Conservation (phyloP, 2,329 filamentous ascomycete genomes). For the Incumbomyces lentus region DNA sequence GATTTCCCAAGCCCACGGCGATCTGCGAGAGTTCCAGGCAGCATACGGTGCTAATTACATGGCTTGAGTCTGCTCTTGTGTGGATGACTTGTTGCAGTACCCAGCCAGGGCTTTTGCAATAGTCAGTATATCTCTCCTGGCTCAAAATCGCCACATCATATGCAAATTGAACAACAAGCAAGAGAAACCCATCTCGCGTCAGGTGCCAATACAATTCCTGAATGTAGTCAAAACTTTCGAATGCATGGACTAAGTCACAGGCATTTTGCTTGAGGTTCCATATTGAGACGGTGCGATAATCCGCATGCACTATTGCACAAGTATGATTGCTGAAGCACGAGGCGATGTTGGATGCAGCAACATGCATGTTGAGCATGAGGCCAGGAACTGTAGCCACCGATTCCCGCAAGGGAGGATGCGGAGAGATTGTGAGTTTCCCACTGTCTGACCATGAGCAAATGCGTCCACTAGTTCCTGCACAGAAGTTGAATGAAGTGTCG, state of each 20-base stretch:
- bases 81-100: conserved; percentile 71
- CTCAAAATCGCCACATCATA: conserved; percentile 71
- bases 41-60: conserved; percentile 84
- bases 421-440: background rate
- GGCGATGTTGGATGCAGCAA: background rate
- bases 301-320: conserved; percentile 60
- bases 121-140: conserved; percentile 84
- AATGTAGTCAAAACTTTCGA: conserved; percentile 62
- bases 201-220: conserved; percentile 90
- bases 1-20: conserved; percentile 81
- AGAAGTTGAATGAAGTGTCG: background rate
- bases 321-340: conserved; percentile 52
- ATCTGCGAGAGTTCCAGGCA: conserved; percentile 82
- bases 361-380: background rate
- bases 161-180: conserved; percentile 86
- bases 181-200: conserved; percentile 77
- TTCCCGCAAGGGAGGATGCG: too few species aligned
- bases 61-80: conserved; percentile 70
- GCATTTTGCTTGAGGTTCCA: conserved; percentile 80
- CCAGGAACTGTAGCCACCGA: too few species aligned
- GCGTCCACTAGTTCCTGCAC: background rate
- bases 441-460: background rate
- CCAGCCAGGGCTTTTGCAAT: conserved; percentile 84
- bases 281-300: conserved; percentile 67
- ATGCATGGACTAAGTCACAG: conserved; percentile 69